Conservation (phyloP, 768 basidiomycete species). For the Hortiboletus campestris region DNA sequence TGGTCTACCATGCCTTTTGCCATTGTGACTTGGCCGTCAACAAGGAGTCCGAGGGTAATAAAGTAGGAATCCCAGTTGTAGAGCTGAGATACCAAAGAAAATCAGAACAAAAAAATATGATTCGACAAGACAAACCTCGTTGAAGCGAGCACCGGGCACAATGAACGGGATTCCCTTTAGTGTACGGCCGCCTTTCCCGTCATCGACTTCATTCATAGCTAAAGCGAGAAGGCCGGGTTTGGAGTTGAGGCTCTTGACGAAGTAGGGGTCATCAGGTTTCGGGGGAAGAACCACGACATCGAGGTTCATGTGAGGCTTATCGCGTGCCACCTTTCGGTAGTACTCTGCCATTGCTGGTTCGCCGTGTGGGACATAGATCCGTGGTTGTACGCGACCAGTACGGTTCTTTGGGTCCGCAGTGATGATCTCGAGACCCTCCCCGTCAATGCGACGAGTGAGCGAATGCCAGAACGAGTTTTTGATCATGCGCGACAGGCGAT, state of each 20-base stretch:
- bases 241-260: conserved; percentile 89
- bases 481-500: conserved; percentile 96
- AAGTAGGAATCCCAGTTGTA: conserved; percentile 98
- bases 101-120: conserved; percentile 5
- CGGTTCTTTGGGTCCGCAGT: conserved; percentile 98
- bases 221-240: conserved; percentile 93
- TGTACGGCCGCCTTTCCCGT: conserved; percentile 72
- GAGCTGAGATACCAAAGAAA: conserved; percentile 45
- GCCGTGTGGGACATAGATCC: conserved; percentile 92
- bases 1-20: conserved; percentile 99
- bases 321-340: conserved; percentile 84
- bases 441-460: conserved; percentile 93
- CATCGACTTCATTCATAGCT: conserved; percentile 91
- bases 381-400: conserved; percentile 82
- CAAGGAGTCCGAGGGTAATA: conserved; percentile 88
- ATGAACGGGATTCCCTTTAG: conserved; percentile 95
- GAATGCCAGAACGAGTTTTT: conserved; percentile 98
- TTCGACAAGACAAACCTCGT: conserved; percentile 60
- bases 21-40: conserved; percentile 91
- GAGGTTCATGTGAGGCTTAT: conserved; percentile 92
- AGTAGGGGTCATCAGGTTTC: conserved; percentile 82
- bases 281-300: conserved; percentile 88
- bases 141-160: conserved; percentile 93
- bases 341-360: conserved; percentile 95
- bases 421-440: conserved; percentile 95